These are phyloP conservation scores for Lolium multiflorum DNA, from an alignment of 176 grass and related monocot genomes.

Conservation along the genomic window DNA sequence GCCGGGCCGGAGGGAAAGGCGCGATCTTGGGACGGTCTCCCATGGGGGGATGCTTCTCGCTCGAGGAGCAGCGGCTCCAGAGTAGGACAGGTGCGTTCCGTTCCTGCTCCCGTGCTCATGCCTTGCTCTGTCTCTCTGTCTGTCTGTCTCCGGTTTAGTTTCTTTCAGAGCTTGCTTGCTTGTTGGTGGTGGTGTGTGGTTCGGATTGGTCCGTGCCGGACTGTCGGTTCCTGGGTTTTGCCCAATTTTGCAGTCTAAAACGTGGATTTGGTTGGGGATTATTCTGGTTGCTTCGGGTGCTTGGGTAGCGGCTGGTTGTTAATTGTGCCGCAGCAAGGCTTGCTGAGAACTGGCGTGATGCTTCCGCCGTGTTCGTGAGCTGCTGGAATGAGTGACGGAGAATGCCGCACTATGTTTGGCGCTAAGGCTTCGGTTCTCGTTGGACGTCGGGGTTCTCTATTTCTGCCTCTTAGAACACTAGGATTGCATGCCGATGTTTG, in stretches of 20 bases:
- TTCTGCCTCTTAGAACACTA: neutral
- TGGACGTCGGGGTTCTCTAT: neutral
- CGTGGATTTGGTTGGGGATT: conserved; percentile 2
- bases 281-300: neutral
- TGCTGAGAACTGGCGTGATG: neutral
- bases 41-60: conserved; percentile 92
- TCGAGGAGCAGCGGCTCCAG: conserved; percentile 73
- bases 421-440: neutral
- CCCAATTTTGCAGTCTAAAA: neutral
- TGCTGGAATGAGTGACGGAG: neutral
- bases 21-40: conserved; percentile 47
- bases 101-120: neutral
- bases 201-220: neutral
- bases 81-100: conserved; percentile 61
- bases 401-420: conserved; percentile 21
- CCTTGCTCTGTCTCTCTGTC: no score
- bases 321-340: neutral
- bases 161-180: neutral
- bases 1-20: conserved; percentile 38
- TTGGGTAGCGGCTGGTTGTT: neutral
- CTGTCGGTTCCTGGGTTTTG: neutral
- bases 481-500: neutral
- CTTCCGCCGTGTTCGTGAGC: neutral
- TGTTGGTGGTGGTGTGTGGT: neutral
- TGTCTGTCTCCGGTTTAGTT: conserved; percentile 25